Base-by-base conservation (phyloP, 2,329 filamentous ascomycete genomes). In the Diplodia seriata region DNA sequence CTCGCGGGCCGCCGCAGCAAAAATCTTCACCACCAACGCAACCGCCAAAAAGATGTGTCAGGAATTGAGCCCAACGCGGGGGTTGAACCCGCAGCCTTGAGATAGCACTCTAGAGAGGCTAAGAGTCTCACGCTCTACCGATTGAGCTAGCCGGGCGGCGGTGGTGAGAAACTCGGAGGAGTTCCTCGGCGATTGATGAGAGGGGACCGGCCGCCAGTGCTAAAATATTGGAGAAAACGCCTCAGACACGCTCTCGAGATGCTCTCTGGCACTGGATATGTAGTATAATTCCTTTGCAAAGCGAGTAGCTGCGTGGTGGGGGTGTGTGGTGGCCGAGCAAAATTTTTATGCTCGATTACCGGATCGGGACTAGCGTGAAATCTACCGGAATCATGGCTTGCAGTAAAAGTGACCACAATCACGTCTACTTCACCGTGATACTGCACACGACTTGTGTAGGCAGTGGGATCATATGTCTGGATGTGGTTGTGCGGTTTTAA, bases 101-200 rank as follows among this genome's bases (percentile, higher is more conserved):
- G 66, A 68, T 68, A 26, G 23, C 23, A 3, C 23, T 26, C 2
- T 3, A 26, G 23, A 26, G 23, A 26, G 23, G 23, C 23, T 70
- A 68, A 70, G 69, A 70, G 69, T 70, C 69, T 70, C 57, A 69
- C 66, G 68, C 68, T 70, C 68, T 68, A 71, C 69, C 69, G 69
- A 69, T 69, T 70, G 69, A 70, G 70, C 68, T 69, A 70, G 61
- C 69, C 61, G 49, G 59, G 62, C 66, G 11, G 36, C 36, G 31
- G 31, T 38, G 36, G 8, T 38, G 36, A 40, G 36, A 15, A 43
- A 7, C 38, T 43, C 38, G 38, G 38, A 43, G 6, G 38, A 43
- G 38, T 43, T 43, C 38, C 38, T 43, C 4, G 14, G 15, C 4
- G 8, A 15, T 43, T n/a, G 38, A 43, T 43, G 38, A 15, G 7